Evolutionary conservation across 208 protist species (phyloP).

Genomic region (Wallacemonas collosoma): DNA sequence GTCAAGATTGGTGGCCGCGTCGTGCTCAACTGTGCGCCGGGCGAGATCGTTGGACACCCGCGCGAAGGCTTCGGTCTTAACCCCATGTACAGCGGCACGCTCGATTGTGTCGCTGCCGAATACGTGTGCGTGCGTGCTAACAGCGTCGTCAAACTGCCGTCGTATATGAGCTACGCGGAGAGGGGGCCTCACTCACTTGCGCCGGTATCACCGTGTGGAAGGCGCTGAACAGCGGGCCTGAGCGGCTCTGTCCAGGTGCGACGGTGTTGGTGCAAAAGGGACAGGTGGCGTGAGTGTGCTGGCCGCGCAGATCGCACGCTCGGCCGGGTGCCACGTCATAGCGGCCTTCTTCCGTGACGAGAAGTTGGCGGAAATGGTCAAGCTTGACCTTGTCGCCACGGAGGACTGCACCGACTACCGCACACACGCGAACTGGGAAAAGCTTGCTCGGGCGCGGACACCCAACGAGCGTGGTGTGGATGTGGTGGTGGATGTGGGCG

Average conservation of each 20-base stretch:
- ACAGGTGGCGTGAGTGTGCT: conserved; percentile 39
- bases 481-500: conserved; percentile 35
- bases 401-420: conserved; percentile 39
- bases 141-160: conserved; percentile 21
- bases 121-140: conserved; percentile 25
- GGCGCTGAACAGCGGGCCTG: conserved; percentile 28
- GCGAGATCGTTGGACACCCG: conserved; percentile 24
- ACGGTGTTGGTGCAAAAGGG: conserved; percentile 38
- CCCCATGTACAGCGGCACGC: conserved; percentile 26
- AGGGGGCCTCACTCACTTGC: conserved; percentile 30
- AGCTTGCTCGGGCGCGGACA: conserved; percentile 28
- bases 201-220: conserved; percentile 34
- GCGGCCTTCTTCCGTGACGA: conserved; percentile 28
- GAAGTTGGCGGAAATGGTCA: conserved; percentile 29
- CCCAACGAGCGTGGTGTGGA: conserved; percentile 27
- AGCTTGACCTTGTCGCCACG: conserved; percentile 21
- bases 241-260: conserved; percentile 30
- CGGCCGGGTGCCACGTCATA: conserved; percentile 33
- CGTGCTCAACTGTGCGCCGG: conserved; percentile 20
- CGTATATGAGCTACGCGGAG: conserved; percentile 32
- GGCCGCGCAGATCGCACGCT: conserved; percentile 33
- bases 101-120: conserved; percentile 29
- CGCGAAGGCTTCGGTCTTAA: conserved; percentile 27
- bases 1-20: conserved; percentile 34
- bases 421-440: conserved; percentile 28